A percentile compares a stretch with the other conserved stretches of the same genome.
Evolutionary conservation across 2,329 filamentous ascomycete genomes (phyloP).

Genomic region (Xylariaceae sp.): DNA sequence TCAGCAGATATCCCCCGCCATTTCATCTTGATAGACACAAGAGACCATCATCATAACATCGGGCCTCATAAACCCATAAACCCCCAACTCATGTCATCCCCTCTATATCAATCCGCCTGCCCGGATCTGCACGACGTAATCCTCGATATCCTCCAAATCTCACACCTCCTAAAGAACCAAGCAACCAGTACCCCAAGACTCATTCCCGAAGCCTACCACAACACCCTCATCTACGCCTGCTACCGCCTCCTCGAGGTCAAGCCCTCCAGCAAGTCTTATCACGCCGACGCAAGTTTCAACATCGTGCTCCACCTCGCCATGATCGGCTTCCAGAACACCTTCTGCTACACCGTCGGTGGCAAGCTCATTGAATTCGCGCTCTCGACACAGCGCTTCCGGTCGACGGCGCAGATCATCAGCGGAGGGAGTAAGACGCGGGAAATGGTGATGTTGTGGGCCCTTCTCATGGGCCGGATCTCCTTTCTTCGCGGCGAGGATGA

Average conservation of each 20-base stretch:
- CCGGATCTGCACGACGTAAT: constrained; percentile 6
- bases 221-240: constrained; percentile 6
- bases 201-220: constrained; percentile 7
- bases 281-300: not conserved
- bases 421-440: not conserved
- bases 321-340: constrained; percentile 9
- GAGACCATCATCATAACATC: not conserved
- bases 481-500: constrained; percentile 1
- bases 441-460: constrained; percentile 13
- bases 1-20: constrained; percentile 7
- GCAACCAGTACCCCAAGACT: constrained; percentile 3
- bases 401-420: not conserved
- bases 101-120: constrained; percentile 8
- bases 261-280: not conserved
- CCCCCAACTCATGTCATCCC: not conserved
- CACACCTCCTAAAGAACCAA: constrained; percentile 7
- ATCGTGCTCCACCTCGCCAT: constrained; percentile 5
- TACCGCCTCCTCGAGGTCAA: constrained; percentile 11
- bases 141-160: constrained; percentile 6
- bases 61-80: not conserved
- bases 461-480: not conserved
- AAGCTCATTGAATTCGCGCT: constrained; percentile 6
- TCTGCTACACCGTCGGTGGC: constrained; percentile 11
- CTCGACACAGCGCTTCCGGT: not conserved
- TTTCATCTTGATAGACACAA: constrained; percentile 1